Evolutionary conservation across 768 basidiomycete species (phyloP).

Genomic region (Mycena rebaudengoi): DNA sequence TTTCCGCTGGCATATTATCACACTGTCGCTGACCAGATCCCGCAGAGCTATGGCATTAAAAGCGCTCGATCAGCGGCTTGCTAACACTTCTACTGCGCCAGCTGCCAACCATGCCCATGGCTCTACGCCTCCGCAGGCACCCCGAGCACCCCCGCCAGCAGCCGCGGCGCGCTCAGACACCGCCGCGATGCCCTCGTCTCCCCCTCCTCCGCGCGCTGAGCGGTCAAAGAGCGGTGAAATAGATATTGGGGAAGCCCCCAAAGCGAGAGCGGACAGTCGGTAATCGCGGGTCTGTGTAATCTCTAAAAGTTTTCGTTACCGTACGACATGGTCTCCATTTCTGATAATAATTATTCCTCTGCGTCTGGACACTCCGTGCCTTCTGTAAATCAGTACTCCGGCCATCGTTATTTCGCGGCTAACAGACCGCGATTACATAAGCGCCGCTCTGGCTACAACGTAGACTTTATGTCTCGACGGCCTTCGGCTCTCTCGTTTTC

Average conservation of each 20-base stretch:
- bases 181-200: conserved; percentile 34
- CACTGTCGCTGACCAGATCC: conserved; percentile 12
- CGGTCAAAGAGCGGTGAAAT: conserved; percentile 49
- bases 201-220: conserved; percentile 36
- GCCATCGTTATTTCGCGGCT: no score
- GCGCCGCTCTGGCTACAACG: neutral
- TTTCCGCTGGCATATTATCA: neutral
- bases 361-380: neutral
- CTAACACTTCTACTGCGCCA: conserved; percentile 65
- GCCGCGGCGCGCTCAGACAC: conserved; percentile 45
- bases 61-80: conserved; percentile 93
- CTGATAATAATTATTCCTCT: conserved; percentile 6
- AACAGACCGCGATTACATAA: conserved; percentile 13
- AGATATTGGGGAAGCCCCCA: conserved; percentile 42
- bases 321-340: conserved; percentile 11
- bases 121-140: conserved; percentile 35
- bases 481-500: conserved; percentile 34
- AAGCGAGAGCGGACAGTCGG: conserved; percentile 41
- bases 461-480: conserved; percentile 34
- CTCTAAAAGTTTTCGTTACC: conserved; percentile 18
- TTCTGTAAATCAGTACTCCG: neutral
- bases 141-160: conserved; percentile 43
- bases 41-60: conserved; percentile 93
- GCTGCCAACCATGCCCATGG: conserved; percentile 45
- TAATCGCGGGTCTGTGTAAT: conserved; percentile 28